Evolutionary conservation across 805 yeast species (phyloP).

Genomic region (Millerago galiae): DNA sequence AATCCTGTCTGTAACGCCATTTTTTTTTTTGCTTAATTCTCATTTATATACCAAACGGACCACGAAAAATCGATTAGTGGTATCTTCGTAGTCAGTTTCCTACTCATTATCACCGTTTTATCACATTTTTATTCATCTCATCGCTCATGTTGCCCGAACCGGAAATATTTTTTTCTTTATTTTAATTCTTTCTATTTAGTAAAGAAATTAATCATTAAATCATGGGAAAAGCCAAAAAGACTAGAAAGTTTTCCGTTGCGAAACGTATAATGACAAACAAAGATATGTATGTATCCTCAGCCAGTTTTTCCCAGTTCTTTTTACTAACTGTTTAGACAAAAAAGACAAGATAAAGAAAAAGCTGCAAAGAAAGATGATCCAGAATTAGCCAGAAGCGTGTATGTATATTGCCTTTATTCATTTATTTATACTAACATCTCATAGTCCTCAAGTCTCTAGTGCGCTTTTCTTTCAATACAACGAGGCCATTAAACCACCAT

Average conservation of each 20-base stretch:
- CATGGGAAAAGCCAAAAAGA: conserved; percentile 97
- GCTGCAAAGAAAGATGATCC: conserved; percentile 52
- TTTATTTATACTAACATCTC: conserved; percentile 15
- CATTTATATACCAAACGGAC: too few relatives aligned
- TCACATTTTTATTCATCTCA: too few relatives aligned
- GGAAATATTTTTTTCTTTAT: too few relatives aligned
- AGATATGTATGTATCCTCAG: conserved; percentile 39
- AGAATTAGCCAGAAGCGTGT: conserved; percentile 60
- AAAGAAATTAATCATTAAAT: not conserved
- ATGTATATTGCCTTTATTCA: conserved; percentile 2
- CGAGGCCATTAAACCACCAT: conserved; percentile 95
- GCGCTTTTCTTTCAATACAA: conserved; percentile 93
- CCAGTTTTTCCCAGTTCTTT: too few relatives aligned
- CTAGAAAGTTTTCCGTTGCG: conserved; percentile 91
- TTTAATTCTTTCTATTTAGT: not conserved
- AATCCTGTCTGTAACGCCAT: conserved; percentile 97
- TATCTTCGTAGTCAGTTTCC: too few relatives aligned
- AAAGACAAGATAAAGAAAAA: conserved; percentile 33
- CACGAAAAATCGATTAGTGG: too few relatives aligned
- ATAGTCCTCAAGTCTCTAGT: conserved; percentile 83
- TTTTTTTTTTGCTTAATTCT: conserved; percentile 33
- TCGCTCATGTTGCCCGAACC: too few relatives aligned
- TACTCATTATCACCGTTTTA: too few relatives aligned
- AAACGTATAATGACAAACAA: conserved; percentile 75
- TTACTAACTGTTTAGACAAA: conserved; percentile 23